These are phyloP conservation scores for Yueomyces sp. DNA, from an alignment of 1,139 yeast species.

Conservation along the genomic window DNA sequence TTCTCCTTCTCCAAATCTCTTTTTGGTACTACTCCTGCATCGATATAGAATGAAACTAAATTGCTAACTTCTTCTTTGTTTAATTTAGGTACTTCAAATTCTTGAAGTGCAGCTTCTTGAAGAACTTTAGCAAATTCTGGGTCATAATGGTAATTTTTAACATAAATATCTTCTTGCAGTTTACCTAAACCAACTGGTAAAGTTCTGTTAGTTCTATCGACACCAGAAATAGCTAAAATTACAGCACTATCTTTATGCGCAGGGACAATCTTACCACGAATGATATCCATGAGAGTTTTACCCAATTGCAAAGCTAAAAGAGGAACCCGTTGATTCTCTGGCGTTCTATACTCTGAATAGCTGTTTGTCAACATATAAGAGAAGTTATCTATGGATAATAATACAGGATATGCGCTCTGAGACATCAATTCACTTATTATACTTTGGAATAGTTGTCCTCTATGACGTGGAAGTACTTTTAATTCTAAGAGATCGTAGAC, in stretches of 20 bases:
- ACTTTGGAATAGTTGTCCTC: slow-evolving; percentile 35
- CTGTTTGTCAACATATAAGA: slow-evolving; percentile 49
- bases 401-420: slow-evolving; percentile 38
- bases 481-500: slow-evolving; percentile 31
- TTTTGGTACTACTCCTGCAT: slow-evolving; percentile 41
- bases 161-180: slow-evolving; percentile 45
- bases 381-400: slow-evolving; percentile 64
- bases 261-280: slow-evolving; percentile 43
- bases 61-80: slow-evolving; percentile 40
- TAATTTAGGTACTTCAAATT: slow-evolving; percentile 38
- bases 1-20: slow-evolving; percentile 28
- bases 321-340: slow-evolving; percentile 45
- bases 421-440: slow-evolving; percentile 42
- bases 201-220: slow-evolving; percentile 37
- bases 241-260: slow-evolving; percentile 44
- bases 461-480: slow-evolving; percentile 25
- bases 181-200: slow-evolving; percentile 49
- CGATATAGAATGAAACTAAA: slow-evolving; percentile 40
- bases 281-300: slow-evolving; percentile 40
- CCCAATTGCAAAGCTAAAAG: slow-evolving; percentile 57
- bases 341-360: slow-evolving; percentile 48
- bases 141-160: slow-evolving; percentile 40
- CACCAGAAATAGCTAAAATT: slow-evolving; percentile 48
- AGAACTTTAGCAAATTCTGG: slow-evolving; percentile 37
- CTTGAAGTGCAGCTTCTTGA: slow-evolving; percentile 34